Evolutionary conservation across 2,329 filamentous ascomycete genomes (phyloP).

Genomic region (Nannizziopsis arthrosporioides): DNA sequence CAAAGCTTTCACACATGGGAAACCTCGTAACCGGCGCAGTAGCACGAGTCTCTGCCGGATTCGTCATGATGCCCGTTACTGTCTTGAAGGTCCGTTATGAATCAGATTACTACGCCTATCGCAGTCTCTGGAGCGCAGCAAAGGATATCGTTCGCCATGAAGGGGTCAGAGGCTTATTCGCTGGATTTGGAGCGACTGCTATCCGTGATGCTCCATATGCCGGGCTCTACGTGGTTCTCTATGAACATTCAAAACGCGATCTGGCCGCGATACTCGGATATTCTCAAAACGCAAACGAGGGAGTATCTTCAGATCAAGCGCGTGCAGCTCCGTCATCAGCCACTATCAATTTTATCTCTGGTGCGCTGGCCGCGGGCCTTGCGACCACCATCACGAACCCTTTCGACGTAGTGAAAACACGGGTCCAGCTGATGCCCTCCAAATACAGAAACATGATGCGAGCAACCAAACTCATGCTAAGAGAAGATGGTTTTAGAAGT

Average conservation of each 20-base stretch:
- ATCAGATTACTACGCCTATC: conserved; percentile 72
- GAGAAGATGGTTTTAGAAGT: conserved; percentile 65
- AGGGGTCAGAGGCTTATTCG: conserved; percentile 75
- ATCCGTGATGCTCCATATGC: conserved; percentile 93
- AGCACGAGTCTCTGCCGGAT: conserved; percentile 74
- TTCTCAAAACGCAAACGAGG: neutral
- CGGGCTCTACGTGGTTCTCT: conserved; percentile 85
- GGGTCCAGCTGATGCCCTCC: conserved; percentile 77
- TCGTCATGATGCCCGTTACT: conserved; percentile 89
- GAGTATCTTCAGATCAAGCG: neutral
- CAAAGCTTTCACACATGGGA: conserved; percentile 68
- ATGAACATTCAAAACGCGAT: conserved; percentile 49
- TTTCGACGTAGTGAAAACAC: conserved; percentile 91
- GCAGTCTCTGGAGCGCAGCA: conserved; percentile 59
- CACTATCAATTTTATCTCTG: conserved; percentile 75
- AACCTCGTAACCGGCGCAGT: conserved; percentile 77
- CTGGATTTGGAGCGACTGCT: conserved; percentile 86
- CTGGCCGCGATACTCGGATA: conserved; percentile 21
- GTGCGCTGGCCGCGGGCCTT: conserved; percentile 64
- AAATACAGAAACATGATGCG: conserved; percentile 73
- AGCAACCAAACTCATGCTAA: conserved; percentile 64
- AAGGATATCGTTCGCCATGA: conserved; percentile 61
- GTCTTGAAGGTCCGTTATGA: conserved; percentile 96
- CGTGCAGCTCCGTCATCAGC: conserved; percentile 28
- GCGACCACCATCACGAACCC: conserved; percentile 89